Percentiles rank a stretch among this genome's conserved stretches.
These are phyloP conservation scores for Cryptosporidium andersoni DNA, from an alignment of 169 alveolate genomes.

Conservation along the genomic window DNA sequence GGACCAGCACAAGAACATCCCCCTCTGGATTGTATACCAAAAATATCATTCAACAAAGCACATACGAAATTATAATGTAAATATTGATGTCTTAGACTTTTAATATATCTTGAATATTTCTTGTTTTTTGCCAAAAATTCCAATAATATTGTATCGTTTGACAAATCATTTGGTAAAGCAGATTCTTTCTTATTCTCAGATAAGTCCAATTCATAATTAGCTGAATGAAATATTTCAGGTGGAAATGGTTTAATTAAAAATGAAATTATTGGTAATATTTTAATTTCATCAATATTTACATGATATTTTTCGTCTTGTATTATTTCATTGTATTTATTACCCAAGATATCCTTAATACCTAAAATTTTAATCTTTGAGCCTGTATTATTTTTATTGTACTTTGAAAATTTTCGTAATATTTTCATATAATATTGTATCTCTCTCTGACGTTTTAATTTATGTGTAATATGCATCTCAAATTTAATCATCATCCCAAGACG, in stretches of 20 bases:
- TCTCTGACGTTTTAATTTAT: slow-evolving; percentile 45
- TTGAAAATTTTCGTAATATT: neutral
- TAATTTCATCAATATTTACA: neutral
- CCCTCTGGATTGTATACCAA: slow-evolving; percentile 91
- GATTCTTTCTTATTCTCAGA: slow-evolving; percentile 27
- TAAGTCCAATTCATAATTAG: slow-evolving; percentile 1
- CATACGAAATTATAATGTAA: slow-evolving; percentile 90
- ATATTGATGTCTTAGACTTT: slow-evolving; percentile 64
- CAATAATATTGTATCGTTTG: neutral
- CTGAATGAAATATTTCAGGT: too few species aligned
- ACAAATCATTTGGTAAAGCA: neutral
- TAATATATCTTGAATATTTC: neutral
- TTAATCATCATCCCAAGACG: slow-evolving; percentile 88
- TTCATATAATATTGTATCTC: slow-evolving; percentile 64
- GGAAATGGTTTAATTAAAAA: slow-evolving; percentile 66
- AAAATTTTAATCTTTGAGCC: slow-evolving; percentile 54
- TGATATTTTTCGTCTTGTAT: neutral
- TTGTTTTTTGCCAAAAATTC: neutral
- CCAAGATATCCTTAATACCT: slow-evolving; percentile 42
- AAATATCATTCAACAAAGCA: slow-evolving; percentile 90
- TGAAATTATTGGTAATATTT: slow-evolving; percentile 70
- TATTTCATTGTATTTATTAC: slow-evolving; percentile 20
- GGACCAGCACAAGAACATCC: slow-evolving; percentile 96
- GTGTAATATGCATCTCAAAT: slow-evolving; percentile 80
- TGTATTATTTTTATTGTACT: neutral